Percentiles rank a stretch among this genome's conserved stretches.
Conservation (phyloP, 192 early-diverging fungal genomes). For the Allomyces macrogynus region DNA sequence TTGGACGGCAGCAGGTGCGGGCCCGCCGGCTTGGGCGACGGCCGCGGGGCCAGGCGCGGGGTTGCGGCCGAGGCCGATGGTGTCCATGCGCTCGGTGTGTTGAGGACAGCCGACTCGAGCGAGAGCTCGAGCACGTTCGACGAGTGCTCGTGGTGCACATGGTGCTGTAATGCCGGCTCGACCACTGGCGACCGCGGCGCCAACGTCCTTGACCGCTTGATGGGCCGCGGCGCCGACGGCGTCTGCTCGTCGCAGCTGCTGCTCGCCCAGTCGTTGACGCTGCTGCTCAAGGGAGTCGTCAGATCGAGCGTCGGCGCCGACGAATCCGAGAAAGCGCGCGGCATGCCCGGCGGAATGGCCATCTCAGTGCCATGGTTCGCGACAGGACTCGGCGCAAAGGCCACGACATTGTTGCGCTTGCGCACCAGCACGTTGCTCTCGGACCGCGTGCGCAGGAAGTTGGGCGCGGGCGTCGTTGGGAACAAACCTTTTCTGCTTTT, state of each 20-base stretch:
- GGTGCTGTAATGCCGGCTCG: background rate
- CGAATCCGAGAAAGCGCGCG: background rate
- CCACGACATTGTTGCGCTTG: too few species aligned
- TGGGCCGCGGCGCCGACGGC: background rate
- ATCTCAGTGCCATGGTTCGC: background rate
- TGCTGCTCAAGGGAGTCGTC: background rate
- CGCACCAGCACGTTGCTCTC: too few species aligned
- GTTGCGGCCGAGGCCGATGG: too few species aligned
- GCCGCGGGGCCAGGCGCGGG: too few species aligned
- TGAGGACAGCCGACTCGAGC: background rate
- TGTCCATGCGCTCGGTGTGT: too few species aligned
- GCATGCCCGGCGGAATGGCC: background rate
- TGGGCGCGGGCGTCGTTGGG: too few species aligned
- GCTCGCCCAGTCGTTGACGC: background rate
- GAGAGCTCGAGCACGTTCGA: background rate
- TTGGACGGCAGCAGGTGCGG: conserved; percentile 25
- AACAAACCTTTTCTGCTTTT: too few species aligned
- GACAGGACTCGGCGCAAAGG: too few species aligned
- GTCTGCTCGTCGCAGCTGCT: background rate
- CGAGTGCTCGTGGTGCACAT: background rate
- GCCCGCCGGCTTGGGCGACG: background rate
- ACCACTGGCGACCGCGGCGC: background rate
- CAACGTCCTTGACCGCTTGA: background rate
- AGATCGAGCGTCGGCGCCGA: background rate
- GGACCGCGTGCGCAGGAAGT: too few species aligned